phyloP scores from a whole-genome alignment of 352 stramenopile genomes.

The Phytopythium vexans region DNA sequence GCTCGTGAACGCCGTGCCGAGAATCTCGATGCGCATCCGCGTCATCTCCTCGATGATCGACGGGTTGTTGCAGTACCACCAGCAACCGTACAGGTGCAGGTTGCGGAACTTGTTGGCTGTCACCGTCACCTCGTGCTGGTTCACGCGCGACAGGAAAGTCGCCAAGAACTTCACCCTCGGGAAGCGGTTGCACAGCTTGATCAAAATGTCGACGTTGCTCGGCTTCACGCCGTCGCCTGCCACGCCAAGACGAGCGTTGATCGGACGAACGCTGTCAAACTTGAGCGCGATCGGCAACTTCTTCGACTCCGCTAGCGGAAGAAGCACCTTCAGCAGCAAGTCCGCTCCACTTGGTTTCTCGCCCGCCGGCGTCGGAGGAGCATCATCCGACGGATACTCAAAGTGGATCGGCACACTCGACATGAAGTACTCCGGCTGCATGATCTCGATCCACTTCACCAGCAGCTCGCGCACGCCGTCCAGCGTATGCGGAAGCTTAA shows the following conservation, averaged over 20 bases:
- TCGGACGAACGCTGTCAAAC: conserved; percentile 87
- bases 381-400: conserved; percentile 45
- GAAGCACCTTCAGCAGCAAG: conserved; percentile 86
- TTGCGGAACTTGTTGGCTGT: conserved; percentile 94
- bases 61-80: conserved; percentile 96
- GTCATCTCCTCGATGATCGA: conserved; percentile 90
- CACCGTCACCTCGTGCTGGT: conserved; percentile 94
- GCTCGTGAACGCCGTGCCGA: conserved; percentile 92
- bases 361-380: conserved; percentile 7
- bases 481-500: conserved; percentile 61
- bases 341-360: conserved; percentile 38
- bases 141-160: conserved; percentile 92
- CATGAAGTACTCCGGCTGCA: conserved; percentile 94
- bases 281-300: conserved; percentile 92
- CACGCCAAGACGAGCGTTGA: conserved; percentile 80
- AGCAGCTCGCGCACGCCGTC: conserved; percentile 82
- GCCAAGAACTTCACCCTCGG: conserved; percentile 92
- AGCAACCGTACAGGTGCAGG: conserved; percentile 93
- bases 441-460: conserved; percentile 89
- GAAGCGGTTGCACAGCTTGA: conserved; percentile 83
- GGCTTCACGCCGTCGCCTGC: conserved; percentile 92
- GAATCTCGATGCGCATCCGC: conserved; percentile 91
- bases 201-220: conserved; percentile 83
- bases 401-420: conserved; percentile 92
- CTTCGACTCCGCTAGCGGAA: conserved; percentile 86